Evolutionary conservation across 2,329 filamentous ascomycete species (phyloP).

Genomic region (Pseudophaeomoniella oleicola): DNA sequence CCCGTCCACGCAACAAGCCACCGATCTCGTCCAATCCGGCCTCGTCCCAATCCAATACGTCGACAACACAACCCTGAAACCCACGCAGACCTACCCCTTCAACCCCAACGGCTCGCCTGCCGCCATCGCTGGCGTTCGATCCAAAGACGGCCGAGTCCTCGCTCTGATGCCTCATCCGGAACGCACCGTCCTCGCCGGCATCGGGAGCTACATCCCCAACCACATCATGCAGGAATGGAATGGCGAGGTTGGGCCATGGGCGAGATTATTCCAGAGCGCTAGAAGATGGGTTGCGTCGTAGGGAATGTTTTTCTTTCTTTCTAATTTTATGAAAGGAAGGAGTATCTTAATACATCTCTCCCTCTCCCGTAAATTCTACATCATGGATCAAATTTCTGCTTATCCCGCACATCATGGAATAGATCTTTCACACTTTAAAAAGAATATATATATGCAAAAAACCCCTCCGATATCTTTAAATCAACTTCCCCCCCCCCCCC

Average conservation of each 20-base stretch:
- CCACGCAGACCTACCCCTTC: slow-evolving; percentile 71
- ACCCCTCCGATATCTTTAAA: no score
- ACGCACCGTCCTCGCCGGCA: slow-evolving; percentile 68
- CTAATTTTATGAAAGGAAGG: not conserved
- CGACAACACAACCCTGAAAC: slow-evolving; percentile 57
- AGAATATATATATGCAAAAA: no score
- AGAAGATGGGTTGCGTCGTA: slow-evolving; percentile 66
- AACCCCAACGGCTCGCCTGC: slow-evolving; percentile 78
- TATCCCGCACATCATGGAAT: no score
- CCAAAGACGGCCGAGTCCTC: slow-evolving; percentile 62
- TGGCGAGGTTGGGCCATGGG: slow-evolving; percentile 72
- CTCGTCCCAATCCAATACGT: slow-evolving; percentile 64
- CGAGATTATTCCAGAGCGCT: slow-evolving; percentile 73
- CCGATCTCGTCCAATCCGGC: not conserved
- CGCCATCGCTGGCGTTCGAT: slow-evolving; percentile 69
- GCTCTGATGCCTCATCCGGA: slow-evolving; percentile 93
- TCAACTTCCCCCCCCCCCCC: no score
- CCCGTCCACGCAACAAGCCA: slow-evolving; percentile 1
- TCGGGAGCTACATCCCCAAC: slow-evolving; percentile 60
- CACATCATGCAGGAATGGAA: slow-evolving; percentile 42
- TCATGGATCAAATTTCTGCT: no score
- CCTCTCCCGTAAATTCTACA: no score
- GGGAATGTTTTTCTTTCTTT: slow-evolving; percentile 5
- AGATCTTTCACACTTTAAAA: no score
- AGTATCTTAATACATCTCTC: no score